A percentile compares a stretch with the other conserved stretches of the same genome.
Conservation (phyloP, 495 filamentous ascomycete species). For the Pyronema omphalodes region DNA sequence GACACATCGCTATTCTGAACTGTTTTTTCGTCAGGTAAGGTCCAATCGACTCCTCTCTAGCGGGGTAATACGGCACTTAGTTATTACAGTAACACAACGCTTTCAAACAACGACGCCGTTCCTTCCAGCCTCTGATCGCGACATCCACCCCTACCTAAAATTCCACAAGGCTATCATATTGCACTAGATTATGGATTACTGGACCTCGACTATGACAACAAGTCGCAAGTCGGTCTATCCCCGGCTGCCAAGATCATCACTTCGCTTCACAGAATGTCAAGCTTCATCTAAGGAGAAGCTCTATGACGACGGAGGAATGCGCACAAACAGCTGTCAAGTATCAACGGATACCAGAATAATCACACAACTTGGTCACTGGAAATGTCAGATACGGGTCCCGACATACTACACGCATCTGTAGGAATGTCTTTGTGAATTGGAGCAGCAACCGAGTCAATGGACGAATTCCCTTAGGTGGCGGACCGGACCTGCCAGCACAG, state of each 20-base stretch:
- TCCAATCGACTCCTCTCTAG: neutral
- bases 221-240: neutral
- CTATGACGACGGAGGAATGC: neutral
- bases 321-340: neutral
- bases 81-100: neutral
- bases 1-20: neutral
- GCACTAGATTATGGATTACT: neutral
- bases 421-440: too few species aligned
- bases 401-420: too few species aligned
- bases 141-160: neutral
- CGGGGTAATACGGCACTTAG: neutral
- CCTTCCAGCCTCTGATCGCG: neutral
- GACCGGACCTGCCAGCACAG: too few species aligned
- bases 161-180: neutral
- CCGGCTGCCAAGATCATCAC: neutral
- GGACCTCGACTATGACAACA: neutral
- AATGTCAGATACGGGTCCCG: too few species aligned
- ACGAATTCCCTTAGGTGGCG: too few species aligned
- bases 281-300: neutral
- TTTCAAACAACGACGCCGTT: neutral
- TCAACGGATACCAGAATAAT: too few species aligned
- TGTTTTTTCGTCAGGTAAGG: neutral
- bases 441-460: too few species aligned
- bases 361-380: too few species aligned
- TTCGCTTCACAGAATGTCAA: neutral